Evolutionary conservation across 371 early-diverging fungal genomes (phyloP).

Genomic region (Mucor lusitanicus): DNA sequence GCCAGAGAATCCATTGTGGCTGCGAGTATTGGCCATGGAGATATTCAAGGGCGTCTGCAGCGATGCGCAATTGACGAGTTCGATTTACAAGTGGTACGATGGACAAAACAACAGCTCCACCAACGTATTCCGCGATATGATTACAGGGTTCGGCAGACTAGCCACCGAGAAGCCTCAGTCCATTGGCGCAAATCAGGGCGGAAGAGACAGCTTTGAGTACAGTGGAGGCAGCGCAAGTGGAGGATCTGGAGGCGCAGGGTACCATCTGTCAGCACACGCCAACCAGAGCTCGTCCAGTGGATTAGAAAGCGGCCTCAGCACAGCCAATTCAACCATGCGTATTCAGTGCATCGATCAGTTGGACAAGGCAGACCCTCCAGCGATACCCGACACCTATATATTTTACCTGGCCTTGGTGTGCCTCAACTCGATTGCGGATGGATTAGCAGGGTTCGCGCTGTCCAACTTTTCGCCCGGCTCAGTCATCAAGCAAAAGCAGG

Average conservation of each 20-base stretch:
- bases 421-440: slow-evolving; percentile 71
- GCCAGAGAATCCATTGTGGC: slow-evolving; percentile 81
- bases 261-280: slow-evolving; percentile 2
- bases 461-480: slow-evolving; percentile 57
- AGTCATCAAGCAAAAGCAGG: not conserved
- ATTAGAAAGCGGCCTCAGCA: slow-evolving; percentile 42
- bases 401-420: slow-evolving; percentile 75
- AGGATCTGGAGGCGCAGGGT: not conserved
- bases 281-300: slow-evolving; percentile 4
- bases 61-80: slow-evolving; percentile 60
- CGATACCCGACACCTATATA: slow-evolving; percentile 86
- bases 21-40: slow-evolving; percentile 88
- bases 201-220: slow-evolving; percentile 49
- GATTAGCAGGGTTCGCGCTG: slow-evolving; percentile 67
- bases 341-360: slow-evolving; percentile 88
- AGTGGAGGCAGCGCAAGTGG: slow-evolving; percentile 1
- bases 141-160: slow-evolving; percentile 75
- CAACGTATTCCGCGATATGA: slow-evolving; percentile 81
- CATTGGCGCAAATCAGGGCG: slow-evolving; percentile 59
- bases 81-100: slow-evolving; percentile 81
- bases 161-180: slow-evolving; percentile 78
- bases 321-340: slow-evolving; percentile 62
- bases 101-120: slow-evolving; percentile 63
- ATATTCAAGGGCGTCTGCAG: slow-evolving; percentile 71
- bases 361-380: slow-evolving; percentile 90